Evolutionary conservation across 2,329 filamentous ascomycete genomes (phyloP).

Genomic region (Aureobasidium sp.): DNA sequence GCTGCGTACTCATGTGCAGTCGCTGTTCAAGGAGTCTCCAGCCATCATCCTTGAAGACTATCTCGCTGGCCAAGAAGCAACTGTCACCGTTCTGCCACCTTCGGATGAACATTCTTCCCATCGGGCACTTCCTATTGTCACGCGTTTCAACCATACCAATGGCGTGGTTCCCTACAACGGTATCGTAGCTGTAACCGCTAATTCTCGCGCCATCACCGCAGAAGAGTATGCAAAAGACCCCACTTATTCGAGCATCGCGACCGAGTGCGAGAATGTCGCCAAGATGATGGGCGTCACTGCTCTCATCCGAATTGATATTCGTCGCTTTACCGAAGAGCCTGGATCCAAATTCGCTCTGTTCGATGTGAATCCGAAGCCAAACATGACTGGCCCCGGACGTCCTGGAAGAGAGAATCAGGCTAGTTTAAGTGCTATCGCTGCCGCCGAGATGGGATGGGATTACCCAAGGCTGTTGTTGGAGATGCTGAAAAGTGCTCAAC

Average conservation of each 20-base stretch:
- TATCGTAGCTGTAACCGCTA: constrained; percentile 37
- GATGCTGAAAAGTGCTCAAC: constrained; percentile 23
- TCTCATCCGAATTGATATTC: constrained; percentile 39
- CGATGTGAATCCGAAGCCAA: constrained; percentile 46
- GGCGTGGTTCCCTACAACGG: constrained; percentile 44
- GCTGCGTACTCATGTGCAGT: constrained; percentile 26
- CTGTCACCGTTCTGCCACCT: constrained; percentile 45
- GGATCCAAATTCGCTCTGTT: constrained; percentile 37
- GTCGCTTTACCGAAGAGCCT: constrained; percentile 25
- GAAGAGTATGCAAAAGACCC: constrained; percentile 26
- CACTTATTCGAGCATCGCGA: constrained; percentile 25
- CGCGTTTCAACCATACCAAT: constrained; percentile 39
- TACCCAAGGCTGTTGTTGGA: constrained; percentile 30
- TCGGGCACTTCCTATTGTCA: constrained; percentile 38
- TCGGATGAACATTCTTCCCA: constrained; percentile 25
- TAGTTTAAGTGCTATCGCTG: constrained; percentile 38
- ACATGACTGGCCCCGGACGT: constrained; percentile 41
- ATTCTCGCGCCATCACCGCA: constrained; percentile 33
- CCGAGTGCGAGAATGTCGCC: constrained; percentile 35
- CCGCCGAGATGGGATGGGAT: constrained; percentile 35
- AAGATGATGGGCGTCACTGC: constrained; percentile 32
- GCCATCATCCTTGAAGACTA: constrained; percentile 41
- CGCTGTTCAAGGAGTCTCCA: constrained; percentile 29
- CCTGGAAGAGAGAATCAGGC: constrained; percentile 41
- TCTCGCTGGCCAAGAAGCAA: constrained; percentile 40